Conservation (phyloP, 306 rosid species). For the Rosa chinensis region DNA sequence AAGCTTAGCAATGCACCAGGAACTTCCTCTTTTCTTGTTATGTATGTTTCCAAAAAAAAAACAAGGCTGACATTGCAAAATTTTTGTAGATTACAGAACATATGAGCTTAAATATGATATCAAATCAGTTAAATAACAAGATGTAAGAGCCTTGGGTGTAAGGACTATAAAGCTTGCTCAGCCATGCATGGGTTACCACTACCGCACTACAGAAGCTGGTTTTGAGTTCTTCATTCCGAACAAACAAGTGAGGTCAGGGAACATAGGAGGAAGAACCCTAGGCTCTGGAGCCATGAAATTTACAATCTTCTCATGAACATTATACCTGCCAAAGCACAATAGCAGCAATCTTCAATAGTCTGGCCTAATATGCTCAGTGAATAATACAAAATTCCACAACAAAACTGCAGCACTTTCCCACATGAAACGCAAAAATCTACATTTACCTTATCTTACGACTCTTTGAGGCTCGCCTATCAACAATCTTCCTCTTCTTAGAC, state of each 20-base stretch:
- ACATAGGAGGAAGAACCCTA: constrained; percentile 50
- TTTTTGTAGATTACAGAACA: not conserved
- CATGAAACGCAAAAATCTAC: not conserved
- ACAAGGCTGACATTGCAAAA: not conserved
- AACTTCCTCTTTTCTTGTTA: not conserved
- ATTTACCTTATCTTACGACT: constrained; percentile 88
- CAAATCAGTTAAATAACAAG: not conserved
- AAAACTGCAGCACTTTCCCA: not conserved
- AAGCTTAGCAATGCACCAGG: not conserved
- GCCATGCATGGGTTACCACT: constrained; percentile 29
- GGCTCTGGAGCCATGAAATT: constrained; percentile 78
- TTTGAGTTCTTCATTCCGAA: constrained; percentile 60
- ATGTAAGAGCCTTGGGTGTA: constrained; percentile 13
- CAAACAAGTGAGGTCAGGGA: constrained; percentile 63
- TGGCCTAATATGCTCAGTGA: not conserved
- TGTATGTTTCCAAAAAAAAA: not conserved
- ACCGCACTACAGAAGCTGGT: constrained; percentile 36
- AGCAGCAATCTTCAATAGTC: not conserved
- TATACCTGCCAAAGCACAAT: constrained; percentile 47
- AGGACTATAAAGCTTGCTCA: not conserved
- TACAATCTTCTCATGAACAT: constrained; percentile 81
- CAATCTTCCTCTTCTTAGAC: constrained; percentile 79
- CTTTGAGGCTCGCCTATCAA: constrained; percentile 88
- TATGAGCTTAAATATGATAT: not conserved
- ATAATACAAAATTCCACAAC: not conserved